Conservation (phyloP, 345 rosid species). For the Odontarrhena argentea region DNA sequence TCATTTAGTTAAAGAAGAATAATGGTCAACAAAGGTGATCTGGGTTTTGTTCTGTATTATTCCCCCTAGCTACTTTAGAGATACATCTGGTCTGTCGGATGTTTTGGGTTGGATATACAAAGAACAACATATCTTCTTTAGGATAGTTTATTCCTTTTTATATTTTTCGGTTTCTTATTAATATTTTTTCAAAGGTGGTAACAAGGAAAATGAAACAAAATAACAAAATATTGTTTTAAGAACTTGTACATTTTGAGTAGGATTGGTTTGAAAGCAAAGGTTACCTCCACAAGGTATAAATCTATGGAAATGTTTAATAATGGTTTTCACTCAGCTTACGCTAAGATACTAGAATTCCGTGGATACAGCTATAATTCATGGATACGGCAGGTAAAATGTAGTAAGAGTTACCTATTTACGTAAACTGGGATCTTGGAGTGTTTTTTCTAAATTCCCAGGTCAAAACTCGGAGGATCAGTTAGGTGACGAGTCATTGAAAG, state of each 20-base stretch:
- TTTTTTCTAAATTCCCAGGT: conserved; percentile 57
- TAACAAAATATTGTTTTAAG: background rate
- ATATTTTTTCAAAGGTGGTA: background rate
- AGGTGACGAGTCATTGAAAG: conserved; percentile 21
- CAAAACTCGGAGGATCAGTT: conserved; percentile 53
- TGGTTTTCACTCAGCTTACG: background rate
- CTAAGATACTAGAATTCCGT: background rate
- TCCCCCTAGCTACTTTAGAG: background rate
- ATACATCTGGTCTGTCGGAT: background rate
- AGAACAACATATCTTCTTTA: too few species aligned
- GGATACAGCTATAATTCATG: background rate
- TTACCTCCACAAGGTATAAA: background rate
- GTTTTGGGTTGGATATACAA: too few species aligned
- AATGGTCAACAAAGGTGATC: background rate
- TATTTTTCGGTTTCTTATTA: too few species aligned
- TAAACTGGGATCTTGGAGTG: background rate
- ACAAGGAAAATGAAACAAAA: background rate
- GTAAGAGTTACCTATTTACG: conserved; percentile 6
- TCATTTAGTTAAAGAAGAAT: background rate
- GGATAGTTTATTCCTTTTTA: too few species aligned
- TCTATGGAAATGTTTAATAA: background rate
- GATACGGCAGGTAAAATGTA: background rate
- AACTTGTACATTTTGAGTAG: too few species aligned
- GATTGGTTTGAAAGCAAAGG: background rate
- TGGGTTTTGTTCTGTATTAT: background rate